A percentile compares a stretch with the other conserved stretches of the same genome.
Conservation (phyloP, 1,139 yeast genomes). For the Trichomonascaceae sp. region DNA sequence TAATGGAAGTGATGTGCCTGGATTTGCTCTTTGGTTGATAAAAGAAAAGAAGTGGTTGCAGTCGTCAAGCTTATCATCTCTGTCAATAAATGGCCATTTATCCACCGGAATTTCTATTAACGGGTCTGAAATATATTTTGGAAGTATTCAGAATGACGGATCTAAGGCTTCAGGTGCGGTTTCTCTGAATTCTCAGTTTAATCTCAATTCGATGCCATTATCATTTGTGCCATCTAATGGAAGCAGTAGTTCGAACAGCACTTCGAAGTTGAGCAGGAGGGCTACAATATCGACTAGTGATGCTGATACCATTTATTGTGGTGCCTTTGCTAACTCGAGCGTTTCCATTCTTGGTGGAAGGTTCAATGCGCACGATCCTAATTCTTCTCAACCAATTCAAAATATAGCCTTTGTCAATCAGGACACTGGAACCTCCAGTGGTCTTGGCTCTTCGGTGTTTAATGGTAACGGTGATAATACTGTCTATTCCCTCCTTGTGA, state of each 20-base stretch:
- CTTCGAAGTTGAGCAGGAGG: slow-evolving; percentile 16
- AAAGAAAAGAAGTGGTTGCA: slow-evolving; percentile 25
- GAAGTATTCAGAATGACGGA: slow-evolving; percentile 21
- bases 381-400: slow-evolving; percentile 22
- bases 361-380: slow-evolving; percentile 31
- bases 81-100: slow-evolving; percentile 21
- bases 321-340: slow-evolving; percentile 43
- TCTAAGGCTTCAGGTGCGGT: slow-evolving; percentile 26
- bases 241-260: slow-evolving; percentile 14
- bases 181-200: slow-evolving; percentile 21
- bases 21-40: slow-evolving; percentile 28
- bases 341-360: slow-evolving; percentile 51
- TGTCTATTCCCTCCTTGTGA: slow-evolving; percentile 40
- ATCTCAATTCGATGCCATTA: slow-evolving; percentile 25
- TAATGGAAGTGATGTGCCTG: slow-evolving; percentile 15
- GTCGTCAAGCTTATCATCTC: slow-evolving; percentile 13
- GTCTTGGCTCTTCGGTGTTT: slow-evolving; percentile 21
- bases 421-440: slow-evolving; percentile 8
- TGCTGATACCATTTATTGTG: slow-evolving; percentile 27
- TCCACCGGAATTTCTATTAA: slow-evolving; percentile 15
- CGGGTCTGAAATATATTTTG: slow-evolving; percentile 19
- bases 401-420: slow-evolving; percentile 38
- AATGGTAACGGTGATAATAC: slow-evolving; percentile 36
- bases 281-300: slow-evolving; percentile 12
- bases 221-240: slow-evolving; percentile 31